Evolutionary conservation across 2,329 filamentous ascomycete genomes (phyloP), one percentile per base, ranked within the genome.

Genomic region (Didymella arachidicola): DNA sequence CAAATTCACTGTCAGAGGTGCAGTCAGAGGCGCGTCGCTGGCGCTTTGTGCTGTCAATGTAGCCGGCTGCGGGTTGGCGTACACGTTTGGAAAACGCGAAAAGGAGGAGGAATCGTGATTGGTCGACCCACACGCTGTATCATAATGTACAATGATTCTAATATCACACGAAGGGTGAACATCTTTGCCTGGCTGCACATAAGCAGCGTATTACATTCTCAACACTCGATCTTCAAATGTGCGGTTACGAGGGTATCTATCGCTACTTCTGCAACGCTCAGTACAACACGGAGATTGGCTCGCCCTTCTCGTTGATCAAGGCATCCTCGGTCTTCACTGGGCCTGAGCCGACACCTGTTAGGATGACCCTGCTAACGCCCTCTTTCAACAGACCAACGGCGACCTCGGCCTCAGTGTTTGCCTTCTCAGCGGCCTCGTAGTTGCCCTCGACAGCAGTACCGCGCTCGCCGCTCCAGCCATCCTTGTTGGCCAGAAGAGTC

Each of bases 341-440:
- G 0, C 94, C 95, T 75, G 96, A 92, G 1, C 95, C 95, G 42
- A 99, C 95, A 51, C 89, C 85, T 1, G 96, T 98, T 80, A 93
- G 81, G 67, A 99, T 99, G 36, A 99, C 89, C 63, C 93, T 86
- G 78, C 89, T 92, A 5, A 99, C 88, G 26, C 95, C 95, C 39
- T 87, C 85, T 79, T 88, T 88, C 65, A 99, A 78, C 34, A 76
- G 61, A 36, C 75, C 73, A 4, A 76, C 74, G 18, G 76, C 73
- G 44, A 79, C 76, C 3, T 73, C 77, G 5, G 67, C 70, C 41
- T 73, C 72, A 19, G 86, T 82, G 45, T 83, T 79, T 3, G 90
- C 84, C 51, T 85, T 81, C 62, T 88, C 85, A 43, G 93, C 87
- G 19, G 93, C 79, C 45, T 77, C 71, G n/a, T 60, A 61, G 44